Evolutionary conservation across 2,329 filamentous ascomycete species (phyloP), one percentile per base, ranked within the genome.

Genomic region (Xylaria sp.): DNA sequence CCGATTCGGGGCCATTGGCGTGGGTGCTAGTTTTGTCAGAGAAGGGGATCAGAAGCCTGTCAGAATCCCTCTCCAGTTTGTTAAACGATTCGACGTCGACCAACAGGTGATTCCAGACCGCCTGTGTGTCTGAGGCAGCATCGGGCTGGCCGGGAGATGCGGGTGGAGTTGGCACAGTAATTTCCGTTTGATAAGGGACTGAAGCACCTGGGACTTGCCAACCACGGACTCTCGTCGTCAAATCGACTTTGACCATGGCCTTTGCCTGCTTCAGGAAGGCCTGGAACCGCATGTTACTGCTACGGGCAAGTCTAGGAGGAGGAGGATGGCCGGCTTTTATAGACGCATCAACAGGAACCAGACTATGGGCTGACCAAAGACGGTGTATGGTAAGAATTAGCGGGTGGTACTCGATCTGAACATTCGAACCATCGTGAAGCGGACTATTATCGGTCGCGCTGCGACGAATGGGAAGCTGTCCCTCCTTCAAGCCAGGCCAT

Each of bases 361-460:
- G 81, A 65, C 80, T 86, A 55, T 80, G 75, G 16, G 81, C 77
- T 2, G 83, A 83, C 72, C 86, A 87, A 1, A 97, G 79, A 66
- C 93, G 91, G 70, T 96, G 86, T 61, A 97, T 80, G 1, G 87
- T 91, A 72, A 97, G 90, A 49, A 96, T 80, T 0, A 91, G 91
- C 3, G 92, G 94, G 68, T 92, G 85, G 47, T 91, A 79, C 75
- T 97, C 94, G 72, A 89, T 96, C 67, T 89, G 79, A 52, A 96
- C 76, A 64, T 96, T 91, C 2, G 76, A 69, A 13, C 76, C 75
- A n/a, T 76, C 70, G 1, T 80, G 80, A 47, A 83, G 81, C 1
- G 80, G 78, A 6, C 86, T 82, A 30, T 88, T 92, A 73, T 96
- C 89, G 73, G 93, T 89, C 44, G 89, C 92, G 65, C 82, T 83